Percentiles rank a stretch among this genome's conserved stretches.
Conservation (phyloP, 1,139 yeast genomes). For the Yarrowia galli region DNA sequence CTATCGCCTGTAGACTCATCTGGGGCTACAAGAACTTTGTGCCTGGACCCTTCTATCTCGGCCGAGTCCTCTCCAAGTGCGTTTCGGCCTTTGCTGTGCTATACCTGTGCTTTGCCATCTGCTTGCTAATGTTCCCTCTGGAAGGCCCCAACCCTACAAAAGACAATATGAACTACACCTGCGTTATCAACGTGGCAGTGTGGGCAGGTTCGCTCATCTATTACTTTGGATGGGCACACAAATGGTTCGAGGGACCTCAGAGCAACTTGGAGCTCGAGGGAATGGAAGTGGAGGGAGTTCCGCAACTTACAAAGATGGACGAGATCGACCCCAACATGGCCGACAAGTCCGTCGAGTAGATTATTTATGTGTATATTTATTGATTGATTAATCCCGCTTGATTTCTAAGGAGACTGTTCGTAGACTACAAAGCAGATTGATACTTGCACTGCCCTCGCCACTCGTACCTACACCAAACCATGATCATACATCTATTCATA, state of each 20-base stretch:
- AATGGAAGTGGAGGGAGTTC: constrained; percentile 17
- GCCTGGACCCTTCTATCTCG: constrained; percentile 72
- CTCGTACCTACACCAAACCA: neutral
- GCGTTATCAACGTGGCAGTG: constrained; percentile 66
- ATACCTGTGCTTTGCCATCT: constrained; percentile 62
- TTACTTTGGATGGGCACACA: constrained; percentile 62
- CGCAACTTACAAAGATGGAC: constrained; percentile 5
- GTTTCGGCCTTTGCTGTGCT: constrained; percentile 45
- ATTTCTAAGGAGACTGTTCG: too few relatives aligned
- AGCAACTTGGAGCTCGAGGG: constrained; percentile 41
- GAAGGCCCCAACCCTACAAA: constrained; percentile 58
- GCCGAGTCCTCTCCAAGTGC: constrained; percentile 55
- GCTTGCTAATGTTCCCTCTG: constrained; percentile 65
- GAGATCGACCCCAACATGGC: neutral
- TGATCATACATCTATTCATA: constrained; percentile 4
- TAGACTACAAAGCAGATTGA: too few relatives aligned
- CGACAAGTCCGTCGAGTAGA: neutral
- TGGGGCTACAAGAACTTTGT: constrained; percentile 58
- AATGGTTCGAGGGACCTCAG: constrained; percentile 69
- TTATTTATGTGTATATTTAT: constrained; percentile 4
- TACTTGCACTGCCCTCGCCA: too few relatives aligned
- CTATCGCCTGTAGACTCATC: constrained; percentile 57
- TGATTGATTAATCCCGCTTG: neutral
- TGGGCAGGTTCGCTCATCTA: constrained; percentile 60
- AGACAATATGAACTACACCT: constrained; percentile 68